A percentile compares a stretch with the other conserved stretches of the same genome.
These are phyloP conservation scores for Schwanniomyces pseudopolymorphus DNA, from an alignment of 805 yeast genomes.

Conservation along the genomic window DNA sequence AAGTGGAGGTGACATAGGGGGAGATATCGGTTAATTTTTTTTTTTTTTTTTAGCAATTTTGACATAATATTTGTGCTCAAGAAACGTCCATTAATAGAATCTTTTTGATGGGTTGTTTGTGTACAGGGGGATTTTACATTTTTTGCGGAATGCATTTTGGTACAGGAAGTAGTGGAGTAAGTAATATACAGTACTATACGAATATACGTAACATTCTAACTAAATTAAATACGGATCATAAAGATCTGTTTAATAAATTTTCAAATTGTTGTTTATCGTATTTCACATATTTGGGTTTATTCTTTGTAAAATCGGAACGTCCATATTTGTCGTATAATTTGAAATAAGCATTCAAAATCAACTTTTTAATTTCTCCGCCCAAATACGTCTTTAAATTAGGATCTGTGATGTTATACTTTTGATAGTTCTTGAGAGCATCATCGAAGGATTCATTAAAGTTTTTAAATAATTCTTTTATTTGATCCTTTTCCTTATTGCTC, in stretches of 20 bases:
- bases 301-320: conserved; percentile 68
- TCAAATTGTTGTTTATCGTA: conserved; percentile 52
- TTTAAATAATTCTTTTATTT: conserved; percentile 78
- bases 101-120: too few relatives aligned
- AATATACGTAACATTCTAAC: too few relatives aligned
- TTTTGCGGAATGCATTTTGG: too few relatives aligned
- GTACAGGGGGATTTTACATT: too few relatives aligned
- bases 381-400: conserved; percentile 61
- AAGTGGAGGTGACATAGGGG: too few relatives aligned
- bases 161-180: neutral
- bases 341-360: conserved; percentile 80
- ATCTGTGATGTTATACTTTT: conserved; percentile 65
- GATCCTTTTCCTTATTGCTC: conserved; percentile 73
- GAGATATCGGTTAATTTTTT: too few relatives aligned
- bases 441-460: conserved; percentile 84
- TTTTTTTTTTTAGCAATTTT: too few relatives aligned
- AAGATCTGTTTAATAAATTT: conserved; percentile 23
- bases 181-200: neutral
- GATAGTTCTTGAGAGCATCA: conserved; percentile 65
- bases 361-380: conserved; percentile 66
- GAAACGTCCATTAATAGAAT: too few relatives aligned
- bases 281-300: conserved; percentile 67
- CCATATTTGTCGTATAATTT: conserved; percentile 80
- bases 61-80: too few relatives aligned
- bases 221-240: too few relatives aligned